Percentiles rank a stretch among this genome's conserved stretches.
phyloP scores from a whole-genome alignment of 495 filamentous ascomycete species.

The Hypoxylon trugodes region DNA sequence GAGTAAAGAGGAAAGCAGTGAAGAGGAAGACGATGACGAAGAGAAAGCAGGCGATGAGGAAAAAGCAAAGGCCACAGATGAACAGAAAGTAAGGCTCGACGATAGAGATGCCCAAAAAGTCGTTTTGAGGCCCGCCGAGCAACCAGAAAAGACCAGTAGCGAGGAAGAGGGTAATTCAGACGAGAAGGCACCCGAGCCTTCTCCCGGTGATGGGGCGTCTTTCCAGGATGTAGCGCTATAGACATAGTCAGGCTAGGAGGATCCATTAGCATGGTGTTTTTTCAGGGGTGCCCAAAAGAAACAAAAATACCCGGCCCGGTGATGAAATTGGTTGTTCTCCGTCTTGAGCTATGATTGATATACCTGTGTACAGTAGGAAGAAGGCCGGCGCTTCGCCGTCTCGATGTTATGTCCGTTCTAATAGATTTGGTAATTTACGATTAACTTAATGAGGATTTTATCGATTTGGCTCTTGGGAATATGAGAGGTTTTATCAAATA shows the following conservation, averaged over 20 bases:
- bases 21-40: slow-evolving; percentile 24
- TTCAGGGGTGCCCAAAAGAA: slow-evolving; percentile 15
- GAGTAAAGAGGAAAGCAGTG: slow-evolving; percentile 23
- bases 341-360: slow-evolving; percentile 19
- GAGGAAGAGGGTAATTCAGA: slow-evolving; percentile 50
- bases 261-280: slow-evolving; percentile 30
- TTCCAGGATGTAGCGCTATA: slow-evolving; percentile 66
- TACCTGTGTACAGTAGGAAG: slow-evolving; percentile 26
- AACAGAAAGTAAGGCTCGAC: slow-evolving; percentile 65
- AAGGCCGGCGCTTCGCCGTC: not conserved
- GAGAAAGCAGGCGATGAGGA: slow-evolving; percentile 44
- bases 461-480: not conserved
- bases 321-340: slow-evolving; percentile 17
- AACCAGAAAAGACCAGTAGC: slow-evolving; percentile 36
- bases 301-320: slow-evolving; percentile 24
- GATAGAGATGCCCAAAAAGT: slow-evolving; percentile 62
- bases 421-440: slow-evolving; percentile 12
- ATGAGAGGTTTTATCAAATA: too few species aligned
- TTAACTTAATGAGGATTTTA: not conserved
- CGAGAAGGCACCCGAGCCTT: slow-evolving; percentile 48
- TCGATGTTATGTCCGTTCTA: not conserved
- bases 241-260: slow-evolving; percentile 1
- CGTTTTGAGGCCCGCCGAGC: slow-evolving; percentile 47
- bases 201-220: slow-evolving; percentile 53
- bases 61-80: slow-evolving; percentile 49